Percentiles rank a stretch among this genome's conserved stretches.
These are phyloP conservation scores for Erythrobasidium hasegawianum DNA, from an alignment of 1,284 basidiomycete genomes.

Conservation along the genomic window DNA sequence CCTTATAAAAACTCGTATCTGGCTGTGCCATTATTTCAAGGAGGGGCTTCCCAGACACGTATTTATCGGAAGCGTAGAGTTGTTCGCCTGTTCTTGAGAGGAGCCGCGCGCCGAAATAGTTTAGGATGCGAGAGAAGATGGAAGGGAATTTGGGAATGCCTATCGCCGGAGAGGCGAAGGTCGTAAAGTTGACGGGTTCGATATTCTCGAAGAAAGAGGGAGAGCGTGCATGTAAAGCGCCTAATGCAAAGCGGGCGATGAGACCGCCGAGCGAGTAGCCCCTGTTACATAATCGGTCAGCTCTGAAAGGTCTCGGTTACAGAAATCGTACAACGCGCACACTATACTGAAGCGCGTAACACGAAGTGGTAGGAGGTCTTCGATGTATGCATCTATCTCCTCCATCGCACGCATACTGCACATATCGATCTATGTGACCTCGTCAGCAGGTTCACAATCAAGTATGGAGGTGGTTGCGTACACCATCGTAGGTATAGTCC, in stretches of 20 bases:
- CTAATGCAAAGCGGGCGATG: slow-evolving; percentile 70
- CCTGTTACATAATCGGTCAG: slow-evolving; percentile 6
- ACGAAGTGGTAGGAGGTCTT: slow-evolving; percentile 31
- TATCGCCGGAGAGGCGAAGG: slow-evolving; percentile 76
- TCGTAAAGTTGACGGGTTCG: slow-evolving; percentile 70
- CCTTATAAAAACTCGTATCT: slow-evolving; percentile 67
- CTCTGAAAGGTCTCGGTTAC: too few relatives aligned
- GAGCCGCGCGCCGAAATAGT: slow-evolving; percentile 64
- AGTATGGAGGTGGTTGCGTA: too few relatives aligned
- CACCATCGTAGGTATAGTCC: slow-evolving; percentile 65
- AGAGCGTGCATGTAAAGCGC: slow-evolving; percentile 62
- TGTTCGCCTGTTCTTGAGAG: slow-evolving; percentile 82
- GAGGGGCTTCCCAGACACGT: slow-evolving; percentile 62
- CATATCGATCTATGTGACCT: slow-evolving; percentile 57
- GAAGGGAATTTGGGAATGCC: slow-evolving; percentile 52
- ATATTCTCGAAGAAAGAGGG: slow-evolving; percentile 62
- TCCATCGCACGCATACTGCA: slow-evolving; percentile 66
- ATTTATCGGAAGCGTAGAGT: slow-evolving; percentile 69
- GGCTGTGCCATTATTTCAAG: slow-evolving; percentile 82
- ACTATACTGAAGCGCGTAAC: slow-evolving; percentile 30
- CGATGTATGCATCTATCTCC: slow-evolving; percentile 53
- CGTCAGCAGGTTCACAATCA: too few relatives aligned
- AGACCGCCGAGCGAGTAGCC: slow-evolving; percentile 75
- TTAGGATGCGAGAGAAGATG: slow-evolving; percentile 59
- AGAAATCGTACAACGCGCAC: too few relatives aligned